These are phyloP conservation scores for Phylloporus sp. DNA, from an alignment of 768 basidiomycete genomes.

Conservation along the genomic window DNA sequence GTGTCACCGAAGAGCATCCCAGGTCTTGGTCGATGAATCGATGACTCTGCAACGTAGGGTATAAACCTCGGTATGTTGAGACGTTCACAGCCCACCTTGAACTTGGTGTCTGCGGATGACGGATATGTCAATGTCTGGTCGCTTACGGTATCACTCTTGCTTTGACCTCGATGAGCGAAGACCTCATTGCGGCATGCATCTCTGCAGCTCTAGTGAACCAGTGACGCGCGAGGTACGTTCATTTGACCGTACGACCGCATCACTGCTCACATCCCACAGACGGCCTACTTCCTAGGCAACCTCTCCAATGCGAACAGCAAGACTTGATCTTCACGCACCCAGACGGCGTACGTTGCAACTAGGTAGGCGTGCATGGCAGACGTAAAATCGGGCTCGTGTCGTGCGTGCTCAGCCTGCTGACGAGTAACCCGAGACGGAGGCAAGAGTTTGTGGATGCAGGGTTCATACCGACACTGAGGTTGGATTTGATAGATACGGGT, in stretches of 20 bases:
- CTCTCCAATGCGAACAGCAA: conserved; percentile 58
- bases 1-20: too few species aligned
- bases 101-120: too few species aligned
- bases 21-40: too few species aligned
- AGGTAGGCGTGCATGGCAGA: conserved; percentile 61
- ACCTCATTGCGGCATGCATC: conserved; percentile 44
- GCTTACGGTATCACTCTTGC: conserved; percentile 62
- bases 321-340: conserved; percentile 48
- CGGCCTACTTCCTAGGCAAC: conserved; percentile 63
- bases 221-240: conserved; percentile 50
- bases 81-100: too few species aligned
- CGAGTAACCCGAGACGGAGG: conserved; percentile 35
- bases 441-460: conserved; percentile 41
- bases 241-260: too few species aligned
- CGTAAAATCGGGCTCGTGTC: conserved; percentile 53
- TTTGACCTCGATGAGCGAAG: conserved; percentile 49
- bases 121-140: too few species aligned
- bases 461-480: conserved; percentile 41
- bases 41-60: too few species aligned
- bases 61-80: too few species aligned
- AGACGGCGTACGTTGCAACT: conserved; percentile 46
- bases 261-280: conserved; percentile 29
- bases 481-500: conserved; percentile 44
- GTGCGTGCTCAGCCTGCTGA: conserved; percentile 56
- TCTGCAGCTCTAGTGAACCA: conserved; percentile 51